These are phyloP conservation scores for Fonsecaea multimorphosa DNA, from an alignment of 2,329 filamentous ascomycete species.

Conservation along the genomic window DNA sequence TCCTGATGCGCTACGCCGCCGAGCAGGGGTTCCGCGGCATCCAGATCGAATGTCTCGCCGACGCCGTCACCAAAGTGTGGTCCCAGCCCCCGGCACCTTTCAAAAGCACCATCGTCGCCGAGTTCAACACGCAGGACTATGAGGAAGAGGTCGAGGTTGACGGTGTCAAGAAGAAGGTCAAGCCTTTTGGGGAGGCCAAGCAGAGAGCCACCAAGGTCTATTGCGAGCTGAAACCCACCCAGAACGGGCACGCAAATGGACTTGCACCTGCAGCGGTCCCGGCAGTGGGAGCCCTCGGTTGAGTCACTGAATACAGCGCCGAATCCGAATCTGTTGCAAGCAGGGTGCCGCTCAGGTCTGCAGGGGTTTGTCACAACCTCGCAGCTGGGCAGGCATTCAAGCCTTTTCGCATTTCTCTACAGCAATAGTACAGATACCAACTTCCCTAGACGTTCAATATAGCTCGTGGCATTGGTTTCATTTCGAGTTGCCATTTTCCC, in stretches of 20 bases:
- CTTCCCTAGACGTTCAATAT: neutral
- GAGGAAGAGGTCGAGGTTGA: conserved; percentile 29
- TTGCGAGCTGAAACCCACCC: conserved; percentile 53
- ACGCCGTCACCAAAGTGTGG: conserved; percentile 36
- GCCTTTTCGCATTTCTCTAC: neutral
- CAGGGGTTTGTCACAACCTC: neutral
- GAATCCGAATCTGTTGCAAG: neutral
- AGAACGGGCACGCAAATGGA: conserved; percentile 18
- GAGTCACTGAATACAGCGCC: neutral
- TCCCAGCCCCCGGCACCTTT: conserved; percentile 35
- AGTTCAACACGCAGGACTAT: conserved; percentile 31
- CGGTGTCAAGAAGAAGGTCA: conserved; percentile 45
- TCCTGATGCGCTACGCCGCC: conserved; percentile 47
- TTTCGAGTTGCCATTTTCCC: too few species aligned
- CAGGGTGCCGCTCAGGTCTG: neutral
- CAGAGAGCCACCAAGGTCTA: conserved; percentile 69
- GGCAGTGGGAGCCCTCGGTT: conserved; percentile 18
- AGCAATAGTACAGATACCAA: neutral
- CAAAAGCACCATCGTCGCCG: conserved; percentile 22
- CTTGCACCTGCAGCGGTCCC: neutral
- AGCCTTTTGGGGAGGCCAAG: conserved; percentile 73
- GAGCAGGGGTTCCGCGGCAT: conserved; percentile 44
- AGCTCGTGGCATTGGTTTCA: neutral
- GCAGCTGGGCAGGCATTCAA: too few species aligned
- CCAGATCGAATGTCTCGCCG: conserved; percentile 46